Percentiles rank a stretch among this genome's conserved stretches.
phyloP scores from a whole-genome alignment of 257 asterid genomes.

The Paraleonurus japonicus region DNA sequence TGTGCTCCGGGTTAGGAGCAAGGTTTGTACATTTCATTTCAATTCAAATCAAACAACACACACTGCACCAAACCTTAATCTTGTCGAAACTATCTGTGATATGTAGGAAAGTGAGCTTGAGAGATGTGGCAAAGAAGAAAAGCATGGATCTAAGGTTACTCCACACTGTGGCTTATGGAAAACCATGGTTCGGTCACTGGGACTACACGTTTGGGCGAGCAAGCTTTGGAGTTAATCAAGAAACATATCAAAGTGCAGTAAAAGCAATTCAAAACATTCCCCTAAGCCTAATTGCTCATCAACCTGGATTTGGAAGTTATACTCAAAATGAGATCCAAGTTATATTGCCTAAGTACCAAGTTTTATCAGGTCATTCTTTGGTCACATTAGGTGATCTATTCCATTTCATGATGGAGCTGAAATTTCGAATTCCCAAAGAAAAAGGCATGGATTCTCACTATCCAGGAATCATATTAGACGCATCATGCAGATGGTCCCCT shows the following conservation, averaged over 20 bases:
- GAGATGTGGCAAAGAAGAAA: conserved; percentile 65
- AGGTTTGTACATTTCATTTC: conserved; percentile 43
- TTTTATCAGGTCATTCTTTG: conserved; percentile 67
- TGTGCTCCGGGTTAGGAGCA: conserved; percentile 77
- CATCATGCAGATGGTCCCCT: conserved; percentile 93
- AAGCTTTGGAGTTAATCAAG: conserved; percentile 58
- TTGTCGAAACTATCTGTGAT: not conserved
- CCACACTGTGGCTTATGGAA: conserved; percentile 67
- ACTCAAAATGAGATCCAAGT: conserved; percentile 43
- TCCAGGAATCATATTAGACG: conserved; percentile 66
- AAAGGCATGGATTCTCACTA: conserved; percentile 33
- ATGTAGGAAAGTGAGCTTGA: conserved; percentile 84
- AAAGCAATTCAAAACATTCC: conserved; percentile 66
- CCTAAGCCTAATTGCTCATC: conserved; percentile 49
- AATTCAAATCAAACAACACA: conserved; percentile 1
- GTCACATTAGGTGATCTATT: conserved; percentile 57
- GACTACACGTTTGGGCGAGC: conserved; percentile 72
- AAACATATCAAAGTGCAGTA: conserved; percentile 58
- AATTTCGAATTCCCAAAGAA: conserved; percentile 57
- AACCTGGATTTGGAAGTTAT: conserved; percentile 27
- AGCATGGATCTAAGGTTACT: conserved; percentile 84
- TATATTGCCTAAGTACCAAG: conserved; percentile 63
- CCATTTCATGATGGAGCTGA: conserved; percentile 72
- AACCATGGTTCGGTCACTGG: conserved; percentile 93
- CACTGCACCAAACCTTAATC: not conserved